Percentiles rank a stretch among this genome's conserved stretches.
phyloP scores from a whole-genome alignment of 306 rosid genomes.

The Hippophae rhamnoides region DNA sequence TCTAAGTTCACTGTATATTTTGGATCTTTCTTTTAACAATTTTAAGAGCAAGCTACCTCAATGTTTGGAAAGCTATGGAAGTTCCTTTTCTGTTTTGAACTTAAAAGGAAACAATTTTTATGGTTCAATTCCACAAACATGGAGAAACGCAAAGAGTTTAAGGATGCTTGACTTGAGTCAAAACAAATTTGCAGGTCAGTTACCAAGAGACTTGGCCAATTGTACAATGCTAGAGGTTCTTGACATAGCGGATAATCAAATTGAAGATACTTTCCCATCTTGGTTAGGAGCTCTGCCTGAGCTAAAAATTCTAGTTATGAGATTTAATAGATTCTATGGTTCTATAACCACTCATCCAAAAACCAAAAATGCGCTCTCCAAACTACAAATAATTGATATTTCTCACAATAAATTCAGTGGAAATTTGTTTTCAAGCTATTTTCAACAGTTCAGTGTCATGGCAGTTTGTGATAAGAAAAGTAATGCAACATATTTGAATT shows the following conservation, averaged over 20 bases:
- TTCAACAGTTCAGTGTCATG: not conserved
- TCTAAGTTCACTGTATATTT: not conserved
- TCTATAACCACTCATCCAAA: not conserved
- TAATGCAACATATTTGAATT: not conserved
- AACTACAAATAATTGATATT: conserved; percentile 9
- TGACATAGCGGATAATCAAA: not conserved
- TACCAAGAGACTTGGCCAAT: conserved; percentile 10
- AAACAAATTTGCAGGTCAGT: conserved; percentile 2
- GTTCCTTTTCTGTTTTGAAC: not conserved
- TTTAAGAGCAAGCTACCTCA: conserved; percentile 3
- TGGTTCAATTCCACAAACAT: not conserved
- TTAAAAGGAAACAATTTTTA: not conserved
- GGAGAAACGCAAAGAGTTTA: not conserved
- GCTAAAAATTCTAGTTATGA: not conserved
- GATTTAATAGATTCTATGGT: conserved; percentile 16
- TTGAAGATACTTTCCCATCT: conserved; percentile 21
- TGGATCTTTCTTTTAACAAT: not conserved
- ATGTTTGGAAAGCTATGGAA: conserved; percentile 5
- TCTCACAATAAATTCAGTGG: conserved; percentile 4
- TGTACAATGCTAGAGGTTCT: not conserved
- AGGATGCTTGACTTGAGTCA: conserved; percentile 4
- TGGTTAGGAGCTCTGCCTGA: conserved; percentile 17
- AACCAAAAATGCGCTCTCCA: not conserved
- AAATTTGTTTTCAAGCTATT: not conserved
- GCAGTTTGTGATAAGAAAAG: not conserved